A percentile compares a stretch with the other conserved stretches of the same genome.
Conservation (phyloP, 768 basidiomycete species). For the Pleurotus cornucopiae region DNA sequence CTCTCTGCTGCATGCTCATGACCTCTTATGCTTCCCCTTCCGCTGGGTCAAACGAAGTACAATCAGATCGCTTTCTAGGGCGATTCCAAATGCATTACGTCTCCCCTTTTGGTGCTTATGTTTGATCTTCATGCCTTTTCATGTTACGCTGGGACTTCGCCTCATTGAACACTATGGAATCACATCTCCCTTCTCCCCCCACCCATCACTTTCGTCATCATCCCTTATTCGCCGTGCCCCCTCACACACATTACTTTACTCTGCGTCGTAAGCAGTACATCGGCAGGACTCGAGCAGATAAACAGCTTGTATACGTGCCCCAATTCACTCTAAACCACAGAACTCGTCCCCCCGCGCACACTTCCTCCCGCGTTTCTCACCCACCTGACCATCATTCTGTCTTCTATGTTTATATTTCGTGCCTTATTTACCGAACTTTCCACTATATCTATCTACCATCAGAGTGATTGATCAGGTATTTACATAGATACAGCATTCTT, state of each 20-base stretch:
- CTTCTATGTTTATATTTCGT: conserved; percentile 4
- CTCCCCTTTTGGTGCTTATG: background rate
- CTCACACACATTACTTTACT: background rate
- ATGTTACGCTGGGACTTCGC: background rate
- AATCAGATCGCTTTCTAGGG: background rate
- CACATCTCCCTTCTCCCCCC: background rate
- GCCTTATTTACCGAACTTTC: background rate
- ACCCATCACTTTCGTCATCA: background rate
- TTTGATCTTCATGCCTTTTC: background rate
- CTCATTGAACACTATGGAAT: background rate
- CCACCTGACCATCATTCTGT: background rate
- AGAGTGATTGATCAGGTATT: conserved; percentile 2
- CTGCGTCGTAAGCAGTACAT: background rate
- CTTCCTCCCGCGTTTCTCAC: background rate
- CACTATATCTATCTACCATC: background rate
- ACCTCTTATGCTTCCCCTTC: background rate
- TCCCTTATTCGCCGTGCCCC: background rate
- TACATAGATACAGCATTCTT: conserved; percentile 7
- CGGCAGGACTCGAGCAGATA: background rate
- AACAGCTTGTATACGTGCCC: background rate
- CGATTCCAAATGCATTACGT: background rate
- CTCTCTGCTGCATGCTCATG: background rate
- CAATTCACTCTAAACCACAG: background rate
- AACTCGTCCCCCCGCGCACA: background rate
- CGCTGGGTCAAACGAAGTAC: background rate